phyloP scores from a whole-genome alignment of 2,329 filamentous ascomycete genomes.

The Emergomyces pasteurianus region DNA sequence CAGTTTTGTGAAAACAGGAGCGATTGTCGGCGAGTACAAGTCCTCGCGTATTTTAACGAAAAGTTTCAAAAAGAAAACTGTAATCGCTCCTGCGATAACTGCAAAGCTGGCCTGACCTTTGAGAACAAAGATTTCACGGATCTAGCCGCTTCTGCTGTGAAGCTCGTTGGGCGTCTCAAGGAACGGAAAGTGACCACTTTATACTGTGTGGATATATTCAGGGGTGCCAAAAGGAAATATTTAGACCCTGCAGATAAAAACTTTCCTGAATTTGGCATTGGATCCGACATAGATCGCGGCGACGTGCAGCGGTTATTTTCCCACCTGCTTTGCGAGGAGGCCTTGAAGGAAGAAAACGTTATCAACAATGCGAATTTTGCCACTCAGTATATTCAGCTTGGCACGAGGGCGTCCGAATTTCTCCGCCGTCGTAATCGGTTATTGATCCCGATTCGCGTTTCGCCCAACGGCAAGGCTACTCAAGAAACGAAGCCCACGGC shows the following conservation, averaged over 20 bases:
- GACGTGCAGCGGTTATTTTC: conserved; percentile 80
- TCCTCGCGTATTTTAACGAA: conserved; percentile 92
- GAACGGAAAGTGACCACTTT: conserved; percentile 49
- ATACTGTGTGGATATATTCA: conserved; percentile 74
- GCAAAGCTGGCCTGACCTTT: conserved; percentile 58
- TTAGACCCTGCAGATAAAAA: conserved; percentile 41
- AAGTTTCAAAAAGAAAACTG: conserved; percentile 62
- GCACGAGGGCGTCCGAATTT: conserved; percentile 38
- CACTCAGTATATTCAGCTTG: conserved; percentile 49
- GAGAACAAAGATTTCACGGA: conserved; percentile 65
- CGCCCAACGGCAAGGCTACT: conserved; percentile 27
- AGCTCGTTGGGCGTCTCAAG: conserved; percentile 44
- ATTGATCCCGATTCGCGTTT: conserved; percentile 43
- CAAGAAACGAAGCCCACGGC: conserved; percentile 15
- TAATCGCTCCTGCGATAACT: conserved; percentile 74
- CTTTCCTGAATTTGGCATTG: conserved; percentile 53
- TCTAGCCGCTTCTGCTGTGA: conserved; percentile 59
- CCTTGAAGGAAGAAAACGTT: conserved; percentile 58
- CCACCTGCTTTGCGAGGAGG: conserved; percentile 59
- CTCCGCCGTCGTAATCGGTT: conserved; percentile 32
- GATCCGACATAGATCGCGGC: conserved; percentile 56
- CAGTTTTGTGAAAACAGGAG: conserved; percentile 81
- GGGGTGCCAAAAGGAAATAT: conserved; percentile 54
- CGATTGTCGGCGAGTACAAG: conserved; percentile 77
- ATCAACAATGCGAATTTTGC: conserved; percentile 56